Evolutionary conservation across 2,329 filamentous ascomycete species (phyloP).

Genomic region (Cladosporium sp.): DNA sequence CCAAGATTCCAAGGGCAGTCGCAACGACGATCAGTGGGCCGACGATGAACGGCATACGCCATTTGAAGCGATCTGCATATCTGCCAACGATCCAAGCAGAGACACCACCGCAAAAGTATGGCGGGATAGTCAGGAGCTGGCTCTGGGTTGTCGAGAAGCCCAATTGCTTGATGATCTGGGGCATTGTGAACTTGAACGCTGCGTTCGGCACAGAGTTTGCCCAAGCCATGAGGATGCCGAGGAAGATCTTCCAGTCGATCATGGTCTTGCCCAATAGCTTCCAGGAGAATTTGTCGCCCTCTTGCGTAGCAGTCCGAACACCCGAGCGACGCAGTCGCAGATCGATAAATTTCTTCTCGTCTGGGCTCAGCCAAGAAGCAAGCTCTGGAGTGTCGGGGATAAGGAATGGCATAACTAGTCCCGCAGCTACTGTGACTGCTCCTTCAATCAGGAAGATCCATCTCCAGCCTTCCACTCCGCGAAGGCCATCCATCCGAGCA

Average conservation of each 20-base stretch:
- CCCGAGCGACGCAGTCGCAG: constrained; percentile 62
- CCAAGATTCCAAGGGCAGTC: constrained; percentile 31
- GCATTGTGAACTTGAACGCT: constrained; percentile 40
- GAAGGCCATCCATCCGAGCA: constrained; percentile 40
- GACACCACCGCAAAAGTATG: constrained; percentile 34
- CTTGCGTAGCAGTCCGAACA: constrained; percentile 17
- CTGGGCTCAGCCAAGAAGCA: constrained; percentile 62
- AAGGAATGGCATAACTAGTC: constrained; percentile 53
- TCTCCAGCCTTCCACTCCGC: constrained; percentile 33
- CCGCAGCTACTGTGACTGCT: constrained; percentile 35
- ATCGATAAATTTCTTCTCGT: constrained; percentile 65
- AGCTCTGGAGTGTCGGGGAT: constrained; percentile 52
- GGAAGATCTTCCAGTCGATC: background rate
- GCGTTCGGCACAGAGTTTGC: constrained; percentile 28
- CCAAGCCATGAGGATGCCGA: constrained; percentile 24
- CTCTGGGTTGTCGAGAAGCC: constrained; percentile 26
- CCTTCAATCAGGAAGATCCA: constrained; percentile 28
- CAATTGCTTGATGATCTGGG: constrained; percentile 52
- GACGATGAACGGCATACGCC: constrained; percentile 36
- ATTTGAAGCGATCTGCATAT: constrained; percentile 34
- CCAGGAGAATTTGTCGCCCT: constrained; percentile 36
- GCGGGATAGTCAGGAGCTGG: constrained; percentile 32
- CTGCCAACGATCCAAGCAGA: constrained; percentile 31
- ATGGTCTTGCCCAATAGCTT: constrained; percentile 40
- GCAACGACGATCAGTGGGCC: constrained; percentile 20